Base-by-base conservation (phyloP, 768 basidiomycete genomes). In the Kwoniella heveanensis region DNA sequence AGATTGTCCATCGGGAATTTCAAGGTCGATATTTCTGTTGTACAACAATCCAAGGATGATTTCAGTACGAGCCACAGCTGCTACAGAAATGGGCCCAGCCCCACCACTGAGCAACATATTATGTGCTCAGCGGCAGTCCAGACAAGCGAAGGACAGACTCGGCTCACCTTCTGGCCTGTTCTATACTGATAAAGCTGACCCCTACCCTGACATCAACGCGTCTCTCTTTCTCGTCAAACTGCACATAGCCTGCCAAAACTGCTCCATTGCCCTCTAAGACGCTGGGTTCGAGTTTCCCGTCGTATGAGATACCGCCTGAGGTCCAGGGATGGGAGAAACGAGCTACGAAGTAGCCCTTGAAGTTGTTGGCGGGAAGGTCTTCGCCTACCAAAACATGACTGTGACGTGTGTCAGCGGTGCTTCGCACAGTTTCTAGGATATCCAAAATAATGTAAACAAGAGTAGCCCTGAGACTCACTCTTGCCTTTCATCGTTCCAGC, bases 151-250 rank as follows among this genome's bases (percentile, higher is more conserved):
- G 15, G 17, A 29, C n/a, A 37, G 13, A 3, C 29, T 10, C 21
- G 9, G 65, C 70, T 60, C 44, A 74, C 69, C 65, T 68, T 37
- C 84, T 77, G 0, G 88, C 88, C 63, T 89, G 88, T 2, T 87
- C 86, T 7, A 86, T 80, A 0, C 87, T 88, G 61, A 90, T 88
- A 75, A 90, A 89, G 3, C 88, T 90, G 2, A 88, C 87, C 2
- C 88, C 88, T 1, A 90, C 81, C 12, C 86, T 82, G 8, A 88
- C 84, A 6, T 85, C 83, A 46, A 88, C 81, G 7, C 75, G 65
- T 13, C 76, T 73, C 22, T 81, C 72, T 2, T 69, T 64, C 1
- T 57, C 55, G 0, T 74, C 67, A 53, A 80, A 80, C 17, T 74
- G 63, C 9, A 77, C 78, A 56, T 70, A 80, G 0, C 83, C 88